Conservation (phyloP, 2,329 filamentous ascomycete genomes). For the Pseudogymnoascus sp. region DNA sequence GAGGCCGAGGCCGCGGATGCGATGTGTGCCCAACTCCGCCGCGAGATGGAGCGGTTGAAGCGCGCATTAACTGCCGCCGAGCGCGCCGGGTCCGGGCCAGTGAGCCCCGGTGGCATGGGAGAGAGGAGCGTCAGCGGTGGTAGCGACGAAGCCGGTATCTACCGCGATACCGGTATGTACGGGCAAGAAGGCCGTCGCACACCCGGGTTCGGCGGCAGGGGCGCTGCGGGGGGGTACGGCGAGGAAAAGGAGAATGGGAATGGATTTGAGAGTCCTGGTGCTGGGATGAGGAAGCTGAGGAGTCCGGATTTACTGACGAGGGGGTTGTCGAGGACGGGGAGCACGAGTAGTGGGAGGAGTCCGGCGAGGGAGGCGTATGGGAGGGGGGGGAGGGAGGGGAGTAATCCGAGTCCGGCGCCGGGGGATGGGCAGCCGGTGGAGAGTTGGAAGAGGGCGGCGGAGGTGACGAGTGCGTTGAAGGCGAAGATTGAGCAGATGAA, state of each 20-base stretch:
- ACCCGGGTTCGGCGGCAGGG: constrained; percentile 23
- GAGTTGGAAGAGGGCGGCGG: constrained; percentile 93
- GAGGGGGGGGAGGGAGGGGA: constrained; percentile 23
- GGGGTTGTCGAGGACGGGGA: constrained; percentile 10
- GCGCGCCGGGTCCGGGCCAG: constrained; percentile 34
- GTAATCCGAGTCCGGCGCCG: constrained; percentile 21
- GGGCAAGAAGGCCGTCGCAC: constrained; percentile 9
- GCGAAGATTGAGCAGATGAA: constrained; percentile 99
- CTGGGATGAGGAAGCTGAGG: constrained; percentile 17
- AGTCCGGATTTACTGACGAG: constrained; percentile 21
- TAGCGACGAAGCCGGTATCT: constrained; percentile 52
- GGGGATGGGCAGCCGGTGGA: constrained; percentile 55
- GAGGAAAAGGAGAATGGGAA: constrained; percentile 73
- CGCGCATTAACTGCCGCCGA: constrained; percentile 63
- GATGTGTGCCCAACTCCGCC: constrained; percentile 70
- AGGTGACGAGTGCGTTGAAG: constrained; percentile 96
- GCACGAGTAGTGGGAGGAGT: constrained; percentile 26
- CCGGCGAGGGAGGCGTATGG: constrained; percentile 19
- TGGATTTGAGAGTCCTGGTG: constrained; percentile 26
- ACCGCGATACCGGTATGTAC: constrained; percentile 38
- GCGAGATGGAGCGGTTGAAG: constrained; percentile 90
- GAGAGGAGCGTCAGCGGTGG: constrained; percentile 35
- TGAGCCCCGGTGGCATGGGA: constrained; percentile 20
- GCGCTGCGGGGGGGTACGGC: constrained; percentile 34
- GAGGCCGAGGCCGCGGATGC: constrained; percentile 86